These are phyloP conservation scores for Colletotrichum theobromicola DNA, from an alignment of 2,329 filamentous ascomycete genomes.

Conservation along the genomic window DNA sequence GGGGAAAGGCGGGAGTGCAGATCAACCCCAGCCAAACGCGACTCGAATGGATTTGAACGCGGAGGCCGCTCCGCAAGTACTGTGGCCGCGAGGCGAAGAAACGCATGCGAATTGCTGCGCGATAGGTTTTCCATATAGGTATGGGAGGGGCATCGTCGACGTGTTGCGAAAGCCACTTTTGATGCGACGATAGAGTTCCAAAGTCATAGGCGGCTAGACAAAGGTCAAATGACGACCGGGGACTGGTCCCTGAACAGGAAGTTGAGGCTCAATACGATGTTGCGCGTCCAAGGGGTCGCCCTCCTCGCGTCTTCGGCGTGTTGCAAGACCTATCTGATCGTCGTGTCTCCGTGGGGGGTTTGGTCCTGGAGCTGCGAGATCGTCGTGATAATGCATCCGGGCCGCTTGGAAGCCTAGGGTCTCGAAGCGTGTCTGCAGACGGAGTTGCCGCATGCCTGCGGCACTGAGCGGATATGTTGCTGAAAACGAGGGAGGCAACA, in stretches of 20 bases:
- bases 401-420: background rate
- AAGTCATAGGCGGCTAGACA: background rate
- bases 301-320: background rate
- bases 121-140: background rate
- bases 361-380: background rate
- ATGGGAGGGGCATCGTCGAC: background rate
- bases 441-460: conserved; percentile 8
- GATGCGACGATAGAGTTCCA: background rate
- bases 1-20: conserved; percentile 8
- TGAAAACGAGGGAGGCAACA: conserved; percentile 12
- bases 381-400: background rate
- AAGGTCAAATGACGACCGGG: background rate
- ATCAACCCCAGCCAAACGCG: background rate
- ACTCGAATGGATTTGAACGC: background rate
- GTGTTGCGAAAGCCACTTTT: background rate
- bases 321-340: background rate
- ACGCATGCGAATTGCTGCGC: background rate
- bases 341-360: background rate
- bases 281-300: background rate
- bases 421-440: background rate
- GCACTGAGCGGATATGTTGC: conserved; percentile 3
- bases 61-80: background rate
- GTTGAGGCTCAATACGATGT: background rate
- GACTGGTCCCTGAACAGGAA: background rate
- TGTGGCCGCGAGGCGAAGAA: background rate